Conservation (phyloP, 139 green algal species). For the Micromonas pusilla region DNA sequence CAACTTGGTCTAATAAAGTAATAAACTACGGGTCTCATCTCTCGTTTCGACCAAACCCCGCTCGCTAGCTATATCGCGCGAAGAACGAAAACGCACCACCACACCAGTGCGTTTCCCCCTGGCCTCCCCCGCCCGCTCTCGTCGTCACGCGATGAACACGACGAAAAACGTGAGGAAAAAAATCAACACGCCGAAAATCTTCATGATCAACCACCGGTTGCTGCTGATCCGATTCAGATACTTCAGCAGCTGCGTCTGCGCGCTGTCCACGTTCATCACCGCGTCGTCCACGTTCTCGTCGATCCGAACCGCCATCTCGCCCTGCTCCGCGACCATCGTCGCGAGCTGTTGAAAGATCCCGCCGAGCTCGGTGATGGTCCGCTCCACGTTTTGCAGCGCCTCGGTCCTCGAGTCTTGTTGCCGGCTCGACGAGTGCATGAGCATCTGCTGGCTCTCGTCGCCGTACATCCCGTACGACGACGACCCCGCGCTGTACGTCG, state of each 20-base stretch:
- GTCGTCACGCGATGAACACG: conserved; percentile 77
- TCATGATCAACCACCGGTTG: conserved; percentile 86
- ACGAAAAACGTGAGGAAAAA: conserved; percentile 72
- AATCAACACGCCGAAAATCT: conserved; percentile 72
- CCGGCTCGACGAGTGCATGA: not conserved
- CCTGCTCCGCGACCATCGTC: conserved; percentile 83
- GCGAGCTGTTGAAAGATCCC: conserved; percentile 95
- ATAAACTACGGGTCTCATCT: too few species aligned
- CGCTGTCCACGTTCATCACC: conserved; percentile 84
- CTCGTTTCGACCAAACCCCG: too few species aligned
- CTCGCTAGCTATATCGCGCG: too few species aligned
- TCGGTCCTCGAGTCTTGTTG: conserved; percentile 55
- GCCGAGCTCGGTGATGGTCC: conserved; percentile 94
- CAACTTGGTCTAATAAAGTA: too few species aligned
- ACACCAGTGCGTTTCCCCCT: too few species aligned
- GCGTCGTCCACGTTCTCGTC: conserved; percentile 97
- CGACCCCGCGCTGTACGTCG: not conserved
- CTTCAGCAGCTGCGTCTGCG: conserved; percentile 90
- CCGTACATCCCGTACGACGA: not conserved
- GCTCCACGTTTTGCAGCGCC: conserved; percentile 89
- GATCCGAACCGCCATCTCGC: conserved; percentile 89
- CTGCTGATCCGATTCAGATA: conserved; percentile 87
- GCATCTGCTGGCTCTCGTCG: not conserved
- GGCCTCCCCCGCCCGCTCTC: too few species aligned
- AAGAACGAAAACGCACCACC: too few species aligned